These are phyloP conservation scores for Mrakia frigida DNA, from an alignment of 768 basidiomycete genomes.

Conservation along the genomic window DNA sequence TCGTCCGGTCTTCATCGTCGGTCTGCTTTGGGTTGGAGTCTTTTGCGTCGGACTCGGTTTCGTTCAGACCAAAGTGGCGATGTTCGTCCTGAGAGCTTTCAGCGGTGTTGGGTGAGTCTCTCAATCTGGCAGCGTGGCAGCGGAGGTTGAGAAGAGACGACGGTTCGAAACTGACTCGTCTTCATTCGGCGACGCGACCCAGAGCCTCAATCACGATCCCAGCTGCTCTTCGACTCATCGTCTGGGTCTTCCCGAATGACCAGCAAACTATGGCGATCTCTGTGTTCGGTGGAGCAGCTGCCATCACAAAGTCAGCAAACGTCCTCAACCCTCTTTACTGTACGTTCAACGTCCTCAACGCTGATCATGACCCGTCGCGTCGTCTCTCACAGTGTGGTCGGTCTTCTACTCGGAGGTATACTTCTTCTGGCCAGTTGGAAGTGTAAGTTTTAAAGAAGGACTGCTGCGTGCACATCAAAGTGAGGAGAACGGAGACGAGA, in stretches of 20 bases:
- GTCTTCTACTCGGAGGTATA: constrained; percentile 35
- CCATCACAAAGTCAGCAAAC: constrained; percentile 32
- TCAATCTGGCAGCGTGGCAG: too few species aligned
- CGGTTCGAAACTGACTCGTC: neutral
- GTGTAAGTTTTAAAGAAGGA: too few species aligned
- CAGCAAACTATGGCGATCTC: constrained; percentile 45
- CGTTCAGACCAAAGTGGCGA: constrained; percentile 31
- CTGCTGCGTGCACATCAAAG: too few species aligned
- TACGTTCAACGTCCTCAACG: constrained; percentile 30
- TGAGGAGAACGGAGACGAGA: too few species aligned
- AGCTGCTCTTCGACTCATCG: constrained; percentile 47
- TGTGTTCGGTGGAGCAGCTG: constrained; percentile 20
- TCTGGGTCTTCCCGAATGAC: constrained; percentile 51
- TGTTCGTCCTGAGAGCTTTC: neutral
- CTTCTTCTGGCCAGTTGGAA: constrained; percentile 33
- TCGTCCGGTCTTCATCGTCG: constrained; percentile 13
- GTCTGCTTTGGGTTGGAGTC: neutral
- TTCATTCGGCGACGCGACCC: constrained; percentile 13
- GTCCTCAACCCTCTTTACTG: too few species aligned
- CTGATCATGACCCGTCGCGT: too few species aligned
- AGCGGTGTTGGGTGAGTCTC: neutral
- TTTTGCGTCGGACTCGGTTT: constrained; percentile 15
- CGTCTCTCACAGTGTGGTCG: constrained; percentile 30
- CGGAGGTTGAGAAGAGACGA: neutral
- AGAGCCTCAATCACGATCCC: neutral